phyloP scores from a whole-genome alignment of 768 basidiomycete species.

The Hortiboletus flavorubellus region DNA sequence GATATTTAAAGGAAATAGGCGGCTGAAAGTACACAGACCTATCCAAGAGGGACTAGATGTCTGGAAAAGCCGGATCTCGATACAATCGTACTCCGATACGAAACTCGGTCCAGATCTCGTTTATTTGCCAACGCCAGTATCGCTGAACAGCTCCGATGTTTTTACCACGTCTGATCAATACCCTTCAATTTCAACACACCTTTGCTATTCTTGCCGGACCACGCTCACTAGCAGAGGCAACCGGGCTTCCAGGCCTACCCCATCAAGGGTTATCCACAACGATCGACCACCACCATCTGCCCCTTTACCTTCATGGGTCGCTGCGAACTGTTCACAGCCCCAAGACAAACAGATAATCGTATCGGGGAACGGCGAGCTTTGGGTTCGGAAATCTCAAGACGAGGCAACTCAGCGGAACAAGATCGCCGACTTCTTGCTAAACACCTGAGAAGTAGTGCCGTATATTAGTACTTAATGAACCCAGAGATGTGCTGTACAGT shows the following conservation, averaged over 20 bases:
- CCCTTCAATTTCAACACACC: slow-evolving; percentile 35
- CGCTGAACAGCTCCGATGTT: background rate
- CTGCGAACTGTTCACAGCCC: background rate
- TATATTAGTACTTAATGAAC: background rate
- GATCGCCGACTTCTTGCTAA: slow-evolving; percentile 40
- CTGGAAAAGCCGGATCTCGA: slow-evolving; percentile 75
- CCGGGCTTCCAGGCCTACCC: slow-evolving; percentile 32
- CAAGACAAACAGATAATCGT: background rate
- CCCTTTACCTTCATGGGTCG: slow-evolving; percentile 35
- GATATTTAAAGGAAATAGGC: background rate
- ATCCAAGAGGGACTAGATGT: slow-evolving; percentile 60
- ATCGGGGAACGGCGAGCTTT: slow-evolving; percentile 27
- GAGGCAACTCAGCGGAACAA: slow-evolving; percentile 36
- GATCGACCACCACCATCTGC: slow-evolving; percentile 13
- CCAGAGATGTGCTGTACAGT: background rate
- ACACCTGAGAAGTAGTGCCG: slow-evolving; percentile 11
- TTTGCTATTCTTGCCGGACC: slow-evolving; percentile 66
- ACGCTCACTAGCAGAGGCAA: slow-evolving; percentile 56
- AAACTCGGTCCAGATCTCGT: slow-evolving; percentile 15
- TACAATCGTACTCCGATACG: slow-evolving; percentile 44
- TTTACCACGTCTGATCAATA: background rate
- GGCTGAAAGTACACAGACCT: slow-evolving; percentile 41
- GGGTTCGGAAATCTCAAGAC: slow-evolving; percentile 30
- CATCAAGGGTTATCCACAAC: background rate
- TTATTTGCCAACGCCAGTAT: slow-evolving; percentile 2